A percentile compares a stretch with the other conserved stretches of the same genome.
Evolutionary conservation across 768 basidiomycete species (phyloP).

Genomic region (Collybia mongolica): DNA sequence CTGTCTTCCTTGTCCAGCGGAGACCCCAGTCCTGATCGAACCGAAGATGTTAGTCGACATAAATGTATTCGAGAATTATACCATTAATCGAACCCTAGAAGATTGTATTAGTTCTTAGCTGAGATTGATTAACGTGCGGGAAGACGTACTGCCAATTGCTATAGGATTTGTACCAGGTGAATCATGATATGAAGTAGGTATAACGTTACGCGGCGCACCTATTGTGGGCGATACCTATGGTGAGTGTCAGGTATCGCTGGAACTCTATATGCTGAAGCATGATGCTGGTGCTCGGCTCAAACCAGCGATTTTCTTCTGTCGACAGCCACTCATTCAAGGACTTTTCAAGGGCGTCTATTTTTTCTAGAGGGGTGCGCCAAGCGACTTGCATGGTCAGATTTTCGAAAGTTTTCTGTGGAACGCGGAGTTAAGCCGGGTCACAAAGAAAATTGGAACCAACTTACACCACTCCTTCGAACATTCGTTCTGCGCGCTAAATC

Average conservation of each 20-base stretch:
- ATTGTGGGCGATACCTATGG: constrained; percentile 62
- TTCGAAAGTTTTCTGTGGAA: constrained; percentile 64
- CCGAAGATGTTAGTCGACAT: neutral
- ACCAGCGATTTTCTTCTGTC: constrained; percentile 82
- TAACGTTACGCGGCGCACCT: constrained; percentile 26
- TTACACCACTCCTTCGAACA: constrained; percentile 67
- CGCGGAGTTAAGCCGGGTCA: constrained; percentile 1
- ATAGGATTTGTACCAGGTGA: too few relatives aligned
- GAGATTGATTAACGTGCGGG: too few relatives aligned
- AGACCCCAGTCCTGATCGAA: constrained; percentile 53
- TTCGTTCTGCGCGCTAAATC: constrained; percentile 48
- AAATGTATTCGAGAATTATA: neutral
- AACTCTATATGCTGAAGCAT: constrained; percentile 61
- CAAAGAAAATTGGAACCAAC: constrained; percentile 15
- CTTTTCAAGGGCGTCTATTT: constrained; percentile 68
- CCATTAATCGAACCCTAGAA: too few relatives aligned
- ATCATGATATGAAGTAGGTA: too few relatives aligned
- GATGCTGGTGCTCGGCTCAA: constrained; percentile 63
- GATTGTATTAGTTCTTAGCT: too few relatives aligned
- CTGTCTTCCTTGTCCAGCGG: constrained; percentile 60
- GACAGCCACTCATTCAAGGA: constrained; percentile 72
- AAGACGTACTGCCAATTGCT: too few relatives aligned
- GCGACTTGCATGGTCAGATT: constrained; percentile 66
- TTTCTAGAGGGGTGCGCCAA: constrained; percentile 72
- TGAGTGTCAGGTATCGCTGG: constrained; percentile 66